Evolutionary conservation across 306 rosid genomes (phyloP).

Genomic region (Prunus persica): DNA sequence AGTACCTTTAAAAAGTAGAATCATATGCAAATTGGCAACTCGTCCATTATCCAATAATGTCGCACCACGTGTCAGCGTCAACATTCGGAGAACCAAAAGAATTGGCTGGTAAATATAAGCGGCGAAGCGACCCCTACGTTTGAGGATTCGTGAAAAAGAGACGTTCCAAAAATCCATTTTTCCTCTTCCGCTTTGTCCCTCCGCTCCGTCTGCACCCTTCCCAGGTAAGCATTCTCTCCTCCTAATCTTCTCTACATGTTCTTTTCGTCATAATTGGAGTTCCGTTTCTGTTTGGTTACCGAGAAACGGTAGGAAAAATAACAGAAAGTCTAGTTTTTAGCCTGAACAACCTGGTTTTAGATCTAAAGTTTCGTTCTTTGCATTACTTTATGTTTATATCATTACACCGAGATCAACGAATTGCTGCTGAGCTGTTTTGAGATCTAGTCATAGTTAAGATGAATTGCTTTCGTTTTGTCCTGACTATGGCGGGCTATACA

Average conservation of each 20-base stretch:
- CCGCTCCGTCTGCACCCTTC: conserved; percentile 25
- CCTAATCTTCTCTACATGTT: background rate
- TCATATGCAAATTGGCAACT: background rate
- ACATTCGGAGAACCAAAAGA: background rate
- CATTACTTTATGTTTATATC: background rate
- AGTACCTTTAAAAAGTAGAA: background rate
- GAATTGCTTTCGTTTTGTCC: background rate
- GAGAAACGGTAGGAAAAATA: conserved; percentile 5
- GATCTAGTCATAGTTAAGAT: background rate
- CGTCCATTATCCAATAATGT: background rate
- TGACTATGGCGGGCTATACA: background rate
- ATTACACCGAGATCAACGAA: background rate
- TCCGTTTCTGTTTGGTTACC: background rate
- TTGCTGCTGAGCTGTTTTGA: background rate
- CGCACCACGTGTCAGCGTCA: conserved; percentile 15
- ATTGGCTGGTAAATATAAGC: background rate
- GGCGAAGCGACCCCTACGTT: conserved; percentile 20
- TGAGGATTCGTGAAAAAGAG: background rate
- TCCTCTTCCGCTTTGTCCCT: background rate
- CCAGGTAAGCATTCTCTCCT: conserved; percentile 21
- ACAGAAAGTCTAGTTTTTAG: background rate
- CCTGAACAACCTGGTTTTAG: background rate
- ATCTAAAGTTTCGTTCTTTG: background rate
- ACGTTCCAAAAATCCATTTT: background rate
- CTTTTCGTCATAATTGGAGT: background rate